Evolutionary conservation across 352 stramenopile genomes (phyloP).

Genomic region (Phytopythium chamaehyphon): DNA sequence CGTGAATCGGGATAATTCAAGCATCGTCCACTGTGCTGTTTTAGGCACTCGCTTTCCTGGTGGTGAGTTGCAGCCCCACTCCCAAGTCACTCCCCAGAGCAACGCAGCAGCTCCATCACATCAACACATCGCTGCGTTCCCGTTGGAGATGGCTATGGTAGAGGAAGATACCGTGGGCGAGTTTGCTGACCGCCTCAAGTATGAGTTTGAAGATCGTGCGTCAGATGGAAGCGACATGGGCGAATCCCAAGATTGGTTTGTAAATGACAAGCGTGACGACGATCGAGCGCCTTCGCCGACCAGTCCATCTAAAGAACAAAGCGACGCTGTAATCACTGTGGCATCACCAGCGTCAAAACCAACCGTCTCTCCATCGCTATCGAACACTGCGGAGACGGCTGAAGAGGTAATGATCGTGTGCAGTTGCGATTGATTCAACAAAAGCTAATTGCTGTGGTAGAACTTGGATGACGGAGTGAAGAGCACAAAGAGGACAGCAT

Average conservation of each 20-base stretch:
- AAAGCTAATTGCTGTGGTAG: conserved; percentile 7
- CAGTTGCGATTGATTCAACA: no score
- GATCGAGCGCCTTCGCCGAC: conserved; percentile 7
- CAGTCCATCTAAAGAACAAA: background rate
- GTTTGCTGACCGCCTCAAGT: conserved; percentile 62
- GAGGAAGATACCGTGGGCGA: conserved; percentile 47
- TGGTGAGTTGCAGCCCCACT: no score
- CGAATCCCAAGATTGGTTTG: conserved; percentile 78
- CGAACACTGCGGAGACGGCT: conserved; percentile 15
- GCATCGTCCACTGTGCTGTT: conserved; percentile 1
- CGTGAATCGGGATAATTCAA: no score
- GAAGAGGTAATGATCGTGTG: conserved; percentile 9
- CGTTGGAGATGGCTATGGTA: background rate
- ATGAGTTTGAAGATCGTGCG: conserved; percentile 64
- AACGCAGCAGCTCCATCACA: no score
- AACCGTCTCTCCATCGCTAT: conserved; percentile 13
- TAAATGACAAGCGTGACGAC: conserved; percentile 56
- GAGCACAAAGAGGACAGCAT: conserved; percentile 39
- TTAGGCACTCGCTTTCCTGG: background rate
- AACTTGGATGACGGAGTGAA: conserved; percentile 30
- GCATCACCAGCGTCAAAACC: conserved; percentile 15
- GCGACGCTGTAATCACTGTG: conserved; percentile 7
- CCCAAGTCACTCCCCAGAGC: no score
- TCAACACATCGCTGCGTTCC: background rate
- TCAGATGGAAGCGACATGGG: conserved; percentile 48